Conservation (phyloP, 768 basidiomycete species). For the Rhodotorula taiwanensis region DNA sequence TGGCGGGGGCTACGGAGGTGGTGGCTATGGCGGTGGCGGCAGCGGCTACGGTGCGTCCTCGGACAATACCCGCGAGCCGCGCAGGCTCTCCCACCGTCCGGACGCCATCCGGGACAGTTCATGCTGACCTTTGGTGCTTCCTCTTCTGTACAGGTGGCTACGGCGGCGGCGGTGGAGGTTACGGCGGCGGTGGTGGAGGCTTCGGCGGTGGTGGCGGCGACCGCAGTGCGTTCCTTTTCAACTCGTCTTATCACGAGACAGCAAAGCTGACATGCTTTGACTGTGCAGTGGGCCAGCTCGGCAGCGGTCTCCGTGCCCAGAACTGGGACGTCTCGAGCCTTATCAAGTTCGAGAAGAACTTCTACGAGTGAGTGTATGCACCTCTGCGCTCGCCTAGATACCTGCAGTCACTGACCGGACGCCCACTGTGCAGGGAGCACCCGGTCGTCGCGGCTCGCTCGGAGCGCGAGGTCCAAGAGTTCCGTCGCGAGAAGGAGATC, state of each 20-base stretch:
- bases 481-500: conserved; percentile 75
- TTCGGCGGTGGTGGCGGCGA: conserved; percentile 54
- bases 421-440: conserved; percentile 60
- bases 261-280: neutral
- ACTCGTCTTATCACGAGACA: no score
- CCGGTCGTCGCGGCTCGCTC: conserved; percentile 67
- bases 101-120: no score
- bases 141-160: conserved; percentile 19
- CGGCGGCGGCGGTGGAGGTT: conserved; percentile 32
- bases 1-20: conserved; percentile 42
- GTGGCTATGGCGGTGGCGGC: conserved; percentile 41
- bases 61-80: neutral
- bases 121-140: neutral
- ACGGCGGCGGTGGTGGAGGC: conserved; percentile 52
- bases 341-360: conserved; percentile 93
- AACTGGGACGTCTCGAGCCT: conserved; percentile 74
- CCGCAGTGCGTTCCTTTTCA: conserved; percentile 43
- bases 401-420: no score
- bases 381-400: no score
- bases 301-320: conserved; percentile 46
- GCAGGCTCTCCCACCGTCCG: no score
- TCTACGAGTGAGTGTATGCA: conserved; percentile 54
- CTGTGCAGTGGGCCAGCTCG: conserved; percentile 27
- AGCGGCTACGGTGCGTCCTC: conserved; percentile 44
- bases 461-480: conserved; percentile 83